Conservation (phyloP, 1,284 basidiomycete species). For the Boletus smithii region DNA sequence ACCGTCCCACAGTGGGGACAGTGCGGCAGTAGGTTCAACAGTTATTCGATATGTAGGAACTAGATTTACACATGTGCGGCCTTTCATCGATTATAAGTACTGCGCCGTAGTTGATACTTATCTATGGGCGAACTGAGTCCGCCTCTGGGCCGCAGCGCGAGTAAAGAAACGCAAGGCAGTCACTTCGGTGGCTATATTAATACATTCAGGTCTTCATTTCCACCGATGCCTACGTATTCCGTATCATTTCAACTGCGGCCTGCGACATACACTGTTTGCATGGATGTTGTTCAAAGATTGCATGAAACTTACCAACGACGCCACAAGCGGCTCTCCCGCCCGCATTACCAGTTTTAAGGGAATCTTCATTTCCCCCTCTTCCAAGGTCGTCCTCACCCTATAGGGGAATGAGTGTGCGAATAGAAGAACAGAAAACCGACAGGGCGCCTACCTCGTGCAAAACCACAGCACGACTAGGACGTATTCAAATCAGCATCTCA, state of each 20-base stretch:
- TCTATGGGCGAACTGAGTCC: conserved; percentile 1
- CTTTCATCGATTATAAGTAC: too few species aligned
- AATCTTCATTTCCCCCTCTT: conserved; percentile 61
- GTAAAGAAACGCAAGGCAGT: conserved; percentile 10
- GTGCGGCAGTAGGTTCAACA: too few species aligned
- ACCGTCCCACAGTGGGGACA: too few species aligned
- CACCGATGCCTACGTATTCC: conserved; percentile 7
- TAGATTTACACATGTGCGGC: background rate
- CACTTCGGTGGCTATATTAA: conserved; percentile 1
- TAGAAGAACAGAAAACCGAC: conserved; percentile 2
- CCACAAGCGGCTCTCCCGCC: conserved; percentile 72
- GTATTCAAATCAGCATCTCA: conserved; percentile 5
- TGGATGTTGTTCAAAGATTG: background rate
- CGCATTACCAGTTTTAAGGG: conserved; percentile 72
- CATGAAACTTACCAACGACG: conserved; percentile 55
- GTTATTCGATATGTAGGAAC: too few species aligned
- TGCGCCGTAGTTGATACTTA: too few species aligned
- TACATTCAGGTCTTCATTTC: too few species aligned
- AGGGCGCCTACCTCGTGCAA: conserved; percentile 55
- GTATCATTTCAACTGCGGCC: conserved; percentile 23
- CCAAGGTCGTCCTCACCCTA: conserved; percentile 76
- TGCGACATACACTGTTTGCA: conserved; percentile 4
- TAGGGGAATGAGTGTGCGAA: conserved; percentile 10
- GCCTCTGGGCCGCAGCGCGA: conserved; percentile 14
- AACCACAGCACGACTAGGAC: conserved; percentile 51